Base-by-base conservation (phyloP, 192 early-diverging fungal genomes). In the Backusella sp. region DNA sequence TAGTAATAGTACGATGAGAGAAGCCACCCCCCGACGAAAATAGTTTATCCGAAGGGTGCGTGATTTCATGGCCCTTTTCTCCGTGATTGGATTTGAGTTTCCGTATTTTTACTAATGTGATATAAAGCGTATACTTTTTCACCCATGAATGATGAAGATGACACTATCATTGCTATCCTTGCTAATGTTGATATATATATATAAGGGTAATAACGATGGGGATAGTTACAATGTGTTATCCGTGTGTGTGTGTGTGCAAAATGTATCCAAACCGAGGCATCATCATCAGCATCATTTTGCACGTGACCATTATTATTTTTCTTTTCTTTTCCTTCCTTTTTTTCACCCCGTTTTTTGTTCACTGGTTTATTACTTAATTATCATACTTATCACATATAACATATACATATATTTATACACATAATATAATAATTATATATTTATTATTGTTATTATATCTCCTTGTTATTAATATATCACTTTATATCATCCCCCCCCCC, bases 311-410 rank as follows among this genome's bases (percentile, higher is more conserved):
- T 36, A 35, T 67, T 67, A 37, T 69, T 69, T 69, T 37, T 23
- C 23, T 41, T 32, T 71, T 37, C 36, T 23, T 69, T 49, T 35
- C 28, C 15, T 44, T 71, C 42, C 15, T 71, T 71, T 71, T 71
- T 71, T 70, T 71, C 15, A 19, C 30, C 42, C 17, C 42, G 12
- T 49, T 71, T 70, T 71, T 44, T 28, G 23, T 71, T 71, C 14
- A 41, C 28, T 68, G 28, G 19, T 36, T 68, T 36, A 67, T 67
- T 67, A 66, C 28, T 17, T 66, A 32, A 28, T 68, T 68, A 12
- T 62, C 17, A 66, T 17, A 28, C 3, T 34, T 66, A 66, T 66
- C 26, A 66, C 32, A 35, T 28, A 66, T 66, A 66, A 32, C 11
- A 17, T 17, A 14, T 35, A 28, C 35, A 66, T 35, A 66, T 66